Percentiles rank a stretch among this genome's conserved stretches.
These are phyloP conservation scores for Mycena leptocephala DNA, from an alignment of 768 basidiomycete genomes.

Conservation along the genomic window DNA sequence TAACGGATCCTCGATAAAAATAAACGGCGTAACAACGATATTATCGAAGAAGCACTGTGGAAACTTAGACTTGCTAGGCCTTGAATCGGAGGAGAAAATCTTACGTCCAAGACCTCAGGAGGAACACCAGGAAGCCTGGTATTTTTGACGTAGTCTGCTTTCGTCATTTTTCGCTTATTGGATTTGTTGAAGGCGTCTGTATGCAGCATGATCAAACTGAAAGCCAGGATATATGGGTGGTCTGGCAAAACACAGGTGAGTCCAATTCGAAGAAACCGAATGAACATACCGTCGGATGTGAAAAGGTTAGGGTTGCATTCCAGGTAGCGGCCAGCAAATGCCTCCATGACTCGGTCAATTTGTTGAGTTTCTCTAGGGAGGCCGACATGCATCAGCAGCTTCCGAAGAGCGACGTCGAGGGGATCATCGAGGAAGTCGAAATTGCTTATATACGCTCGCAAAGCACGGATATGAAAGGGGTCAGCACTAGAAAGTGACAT, in stretches of 20 bases:
- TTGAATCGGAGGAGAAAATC: conserved; percentile 39
- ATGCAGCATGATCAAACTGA: conserved; percentile 98
- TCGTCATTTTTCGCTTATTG: conserved; percentile 98
- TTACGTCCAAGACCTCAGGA: conserved; percentile 89
- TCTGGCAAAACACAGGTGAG: conserved; percentile 62
- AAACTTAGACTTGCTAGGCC: conserved; percentile 17
- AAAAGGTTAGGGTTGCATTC: conserved; percentile 90
- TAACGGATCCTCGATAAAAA: conserved; percentile 93
- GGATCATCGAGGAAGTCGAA: conserved; percentile 89
- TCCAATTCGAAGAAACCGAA: not conserved
- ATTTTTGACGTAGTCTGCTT: conserved; percentile 94
- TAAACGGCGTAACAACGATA: conserved; percentile 95
- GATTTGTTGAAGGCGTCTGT: conserved; percentile 99
- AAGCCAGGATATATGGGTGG: conserved; percentile 95
- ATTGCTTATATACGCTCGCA: conserved; percentile 78
- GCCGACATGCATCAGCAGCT: conserved; percentile 91
- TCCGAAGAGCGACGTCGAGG: conserved; percentile 92
- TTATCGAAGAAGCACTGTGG: conserved; percentile 95
- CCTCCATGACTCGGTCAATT: conserved; percentile 97
- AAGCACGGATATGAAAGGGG: conserved; percentile 76
- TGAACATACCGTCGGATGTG: conserved; percentile 75
- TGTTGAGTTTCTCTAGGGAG: conserved; percentile 98
- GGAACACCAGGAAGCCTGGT: conserved; percentile 89
- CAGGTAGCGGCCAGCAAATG: conserved; percentile 90
- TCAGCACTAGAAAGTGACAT: conserved; percentile 72